phyloP scores from a whole-genome alignment of 208 protist genomes.

The Trichomonas gallinae region DNA sequence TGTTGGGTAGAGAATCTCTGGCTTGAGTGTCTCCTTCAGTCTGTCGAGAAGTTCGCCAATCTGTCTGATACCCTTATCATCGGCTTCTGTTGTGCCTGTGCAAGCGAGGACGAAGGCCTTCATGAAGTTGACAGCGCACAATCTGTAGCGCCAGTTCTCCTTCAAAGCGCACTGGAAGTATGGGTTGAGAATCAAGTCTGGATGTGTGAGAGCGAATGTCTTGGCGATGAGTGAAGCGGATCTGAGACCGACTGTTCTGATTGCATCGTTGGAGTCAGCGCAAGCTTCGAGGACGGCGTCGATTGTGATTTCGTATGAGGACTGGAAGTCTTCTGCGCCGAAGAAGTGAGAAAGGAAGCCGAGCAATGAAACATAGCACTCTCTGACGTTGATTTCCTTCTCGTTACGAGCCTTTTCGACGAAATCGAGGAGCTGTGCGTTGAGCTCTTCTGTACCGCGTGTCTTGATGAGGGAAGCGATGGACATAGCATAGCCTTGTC shows the following conservation, averaged over 20 bases:
- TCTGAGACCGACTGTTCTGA: conserved; percentile 3
- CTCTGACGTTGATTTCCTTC: background rate
- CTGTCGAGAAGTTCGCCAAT: background rate
- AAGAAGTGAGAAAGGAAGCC: conserved; percentile 13
- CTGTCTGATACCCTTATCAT: conserved; percentile 15
- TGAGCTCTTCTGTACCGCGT: background rate
- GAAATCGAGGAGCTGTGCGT: background rate
- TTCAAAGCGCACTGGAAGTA: background rate
- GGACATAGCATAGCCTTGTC: background rate
- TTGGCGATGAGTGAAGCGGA: background rate
- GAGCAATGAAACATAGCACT: background rate
- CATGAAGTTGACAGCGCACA: conserved; percentile 17
- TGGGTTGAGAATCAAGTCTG: background rate
- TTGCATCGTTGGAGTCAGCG: background rate
- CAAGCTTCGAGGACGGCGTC: background rate
- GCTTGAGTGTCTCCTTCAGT: background rate
- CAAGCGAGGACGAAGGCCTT: background rate
- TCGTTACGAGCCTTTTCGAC: background rate
- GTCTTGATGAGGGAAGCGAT: conserved; percentile 2
- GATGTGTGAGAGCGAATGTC: background rate
- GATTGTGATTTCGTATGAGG: background rate
- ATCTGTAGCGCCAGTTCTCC: background rate
- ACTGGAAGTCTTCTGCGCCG: background rate
- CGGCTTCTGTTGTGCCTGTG: background rate
- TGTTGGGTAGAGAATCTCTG: background rate